Evolutionary conservation across 768 basidiomycete genomes (phyloP).

Genomic region (Auricularia heimuer): DNA sequence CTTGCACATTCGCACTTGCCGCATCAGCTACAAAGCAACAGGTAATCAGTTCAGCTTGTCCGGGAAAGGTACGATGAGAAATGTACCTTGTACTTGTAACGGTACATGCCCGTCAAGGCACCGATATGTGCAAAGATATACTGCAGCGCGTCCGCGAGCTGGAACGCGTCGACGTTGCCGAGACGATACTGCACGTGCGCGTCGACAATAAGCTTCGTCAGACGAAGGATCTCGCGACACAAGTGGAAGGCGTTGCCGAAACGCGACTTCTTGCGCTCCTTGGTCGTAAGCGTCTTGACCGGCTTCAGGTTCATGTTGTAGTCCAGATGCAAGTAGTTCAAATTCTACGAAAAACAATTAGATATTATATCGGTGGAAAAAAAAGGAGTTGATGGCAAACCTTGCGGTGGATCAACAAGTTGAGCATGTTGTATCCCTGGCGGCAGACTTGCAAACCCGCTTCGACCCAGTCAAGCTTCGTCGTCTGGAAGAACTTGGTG

Average conservation of each 20-base stretch:
- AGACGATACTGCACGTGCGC: conserved; percentile 98
- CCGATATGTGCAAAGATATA: conserved; percentile 98
- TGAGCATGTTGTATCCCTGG: conserved; percentile 99
- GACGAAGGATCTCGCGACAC: conserved; percentile 93
- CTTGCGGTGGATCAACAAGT: conserved; percentile 97
- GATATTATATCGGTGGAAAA: neutral
- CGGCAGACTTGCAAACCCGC: conserved; percentile 97
- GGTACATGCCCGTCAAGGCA: conserved; percentile 98
- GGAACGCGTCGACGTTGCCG: conserved; percentile 98
- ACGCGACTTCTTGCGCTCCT: conserved; percentile 98
- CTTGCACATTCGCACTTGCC: conserved; percentile 99
- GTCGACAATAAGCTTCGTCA: conserved; percentile 98
- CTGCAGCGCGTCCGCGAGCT: conserved; percentile 95
- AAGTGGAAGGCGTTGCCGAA: conserved; percentile 99
- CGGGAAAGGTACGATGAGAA: conserved; percentile 10
- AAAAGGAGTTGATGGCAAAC: conserved; percentile 23
- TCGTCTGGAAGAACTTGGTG: conserved; percentile 99
- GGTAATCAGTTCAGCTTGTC: neutral
- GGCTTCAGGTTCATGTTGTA: conserved; percentile 99
- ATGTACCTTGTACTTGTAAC: conserved; percentile 93
- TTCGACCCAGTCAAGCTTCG: conserved; percentile 97
- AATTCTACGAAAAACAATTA: conserved; percentile 39
- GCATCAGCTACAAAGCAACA: conserved; percentile 61
- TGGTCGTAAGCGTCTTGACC: conserved; percentile 94
- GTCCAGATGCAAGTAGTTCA: conserved; percentile 91